Evolutionary conservation across 495 filamentous ascomycete species (phyloP).

Genomic region (Hypoxylon cercidicola): DNA sequence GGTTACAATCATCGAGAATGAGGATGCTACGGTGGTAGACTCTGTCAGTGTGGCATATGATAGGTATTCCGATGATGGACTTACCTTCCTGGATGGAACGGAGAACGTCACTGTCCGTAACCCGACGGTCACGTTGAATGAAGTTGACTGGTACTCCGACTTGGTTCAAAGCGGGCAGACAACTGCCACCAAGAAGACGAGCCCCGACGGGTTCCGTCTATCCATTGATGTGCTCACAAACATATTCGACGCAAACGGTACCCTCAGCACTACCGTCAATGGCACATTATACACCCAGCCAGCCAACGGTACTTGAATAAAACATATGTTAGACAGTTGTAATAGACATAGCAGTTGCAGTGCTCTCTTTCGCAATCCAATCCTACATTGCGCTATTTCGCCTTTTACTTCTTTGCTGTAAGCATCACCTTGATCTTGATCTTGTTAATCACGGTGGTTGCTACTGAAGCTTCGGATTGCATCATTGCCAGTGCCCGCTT

Average conservation of each 20-base stretch:
- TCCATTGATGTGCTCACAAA: slow-evolving; percentile 27
- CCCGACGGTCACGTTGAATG: slow-evolving; percentile 8
- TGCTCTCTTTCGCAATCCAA: too few species aligned
- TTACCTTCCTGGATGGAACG: slow-evolving; percentile 27
- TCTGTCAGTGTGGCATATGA: slow-evolving; percentile 30
- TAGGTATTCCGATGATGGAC: slow-evolving; percentile 33
- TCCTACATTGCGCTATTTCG: too few species aligned
- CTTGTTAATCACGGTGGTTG: too few species aligned
- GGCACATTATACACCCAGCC: slow-evolving; percentile 28
- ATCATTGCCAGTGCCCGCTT: too few species aligned
- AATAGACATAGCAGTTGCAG: too few species aligned
- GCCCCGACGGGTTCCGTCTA: slow-evolving; percentile 37
- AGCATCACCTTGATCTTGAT: too few species aligned
- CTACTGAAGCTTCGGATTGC: too few species aligned
- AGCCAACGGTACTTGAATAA: slow-evolving; percentile 28
- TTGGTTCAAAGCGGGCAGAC: slow-evolving; percentile 20
- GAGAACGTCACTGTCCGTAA: slow-evolving; percentile 27
- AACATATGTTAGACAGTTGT: neutral
- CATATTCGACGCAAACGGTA: slow-evolving; percentile 35
- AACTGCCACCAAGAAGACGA: slow-evolving; percentile 32
- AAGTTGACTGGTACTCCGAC: slow-evolving; percentile 36
- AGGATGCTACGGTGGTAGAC: slow-evolving; percentile 9
- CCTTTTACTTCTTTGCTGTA: too few species aligned
- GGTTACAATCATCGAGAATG: slow-evolving; percentile 5
- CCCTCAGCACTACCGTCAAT: slow-evolving; percentile 35